These are phyloP conservation scores for Brasilioporus rufonigricans DNA, from an alignment of 768 basidiomycete species.

Conservation along the genomic window DNA sequence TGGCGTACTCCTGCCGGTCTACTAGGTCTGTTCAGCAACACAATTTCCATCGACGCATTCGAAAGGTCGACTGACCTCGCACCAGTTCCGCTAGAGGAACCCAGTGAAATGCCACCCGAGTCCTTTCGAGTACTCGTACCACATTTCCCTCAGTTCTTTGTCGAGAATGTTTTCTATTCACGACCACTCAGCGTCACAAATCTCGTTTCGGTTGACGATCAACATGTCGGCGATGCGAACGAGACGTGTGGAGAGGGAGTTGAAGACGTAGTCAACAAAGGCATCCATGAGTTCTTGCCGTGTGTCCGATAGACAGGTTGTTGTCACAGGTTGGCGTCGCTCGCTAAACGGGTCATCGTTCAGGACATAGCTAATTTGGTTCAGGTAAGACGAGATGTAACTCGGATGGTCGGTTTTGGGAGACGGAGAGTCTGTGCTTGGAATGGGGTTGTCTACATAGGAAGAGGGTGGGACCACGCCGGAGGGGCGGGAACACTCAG, in stretches of 20 bases:
- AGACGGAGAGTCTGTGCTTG: too few species aligned
- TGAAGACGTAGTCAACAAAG: too few species aligned
- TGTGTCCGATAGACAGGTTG: background rate
- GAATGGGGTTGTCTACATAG: too few species aligned
- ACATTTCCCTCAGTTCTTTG: background rate
- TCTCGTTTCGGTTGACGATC: conserved; percentile 4
- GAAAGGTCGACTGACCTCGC: too few species aligned
- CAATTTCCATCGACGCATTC: too few species aligned
- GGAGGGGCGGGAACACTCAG: too few species aligned
- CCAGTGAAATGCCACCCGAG: conserved; percentile 3
- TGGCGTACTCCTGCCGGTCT: conserved; percentile 9
- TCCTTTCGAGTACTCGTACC: conserved; percentile 2
- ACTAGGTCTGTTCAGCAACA: too few species aligned
- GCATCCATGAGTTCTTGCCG: conserved; percentile 6
- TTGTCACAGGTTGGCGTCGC: background rate
- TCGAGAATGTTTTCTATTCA: conserved; percentile 1
- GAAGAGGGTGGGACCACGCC: too few species aligned
- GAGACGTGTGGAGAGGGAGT: conserved; percentile 5
- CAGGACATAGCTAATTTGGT: conserved; percentile 6
- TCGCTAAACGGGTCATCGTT: conserved; percentile 11
- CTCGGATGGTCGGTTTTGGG: too few species aligned
- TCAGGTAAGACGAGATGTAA: conserved; percentile 7
- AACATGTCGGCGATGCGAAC: conserved; percentile 5
- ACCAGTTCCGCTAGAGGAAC: too few species aligned
- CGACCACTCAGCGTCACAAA: conserved; percentile 5